phyloP scores from a whole-genome alignment of 139 green algal species.

The Chlorella vulgaris region DNA sequence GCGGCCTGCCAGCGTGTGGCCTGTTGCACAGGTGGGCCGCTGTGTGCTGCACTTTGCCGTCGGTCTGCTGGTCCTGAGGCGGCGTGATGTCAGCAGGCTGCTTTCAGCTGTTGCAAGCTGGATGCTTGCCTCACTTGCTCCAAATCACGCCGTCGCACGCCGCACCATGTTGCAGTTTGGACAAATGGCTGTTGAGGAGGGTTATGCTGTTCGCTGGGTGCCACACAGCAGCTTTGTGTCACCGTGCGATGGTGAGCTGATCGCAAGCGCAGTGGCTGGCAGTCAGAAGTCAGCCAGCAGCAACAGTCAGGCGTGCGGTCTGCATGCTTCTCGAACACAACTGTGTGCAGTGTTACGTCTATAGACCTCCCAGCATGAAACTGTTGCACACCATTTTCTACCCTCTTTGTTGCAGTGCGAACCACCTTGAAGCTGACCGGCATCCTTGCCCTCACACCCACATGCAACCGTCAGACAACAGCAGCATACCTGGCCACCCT shows the following conservation, averaged over 20 bases:
- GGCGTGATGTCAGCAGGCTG: neutral
- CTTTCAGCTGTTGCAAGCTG: neutral
- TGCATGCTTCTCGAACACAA: too few relatives aligned
- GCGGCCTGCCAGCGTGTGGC: constrained; percentile 7
- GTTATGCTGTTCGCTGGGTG: neutral
- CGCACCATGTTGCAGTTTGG: constrained; percentile 23
- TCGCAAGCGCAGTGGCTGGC: neutral
- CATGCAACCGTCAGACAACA: neutral
- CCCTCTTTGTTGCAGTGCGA: neutral
- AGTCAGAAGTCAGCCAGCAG: neutral
- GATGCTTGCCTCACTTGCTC: neutral
- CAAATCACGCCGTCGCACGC: neutral
- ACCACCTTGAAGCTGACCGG: neutral
- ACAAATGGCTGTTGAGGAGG: neutral
- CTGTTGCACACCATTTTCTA: neutral
- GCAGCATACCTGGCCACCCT: neutral
- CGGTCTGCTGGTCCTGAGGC: neutral
- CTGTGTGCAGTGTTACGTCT: neutral
- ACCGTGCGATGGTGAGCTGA: neutral
- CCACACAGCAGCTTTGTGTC: neutral
- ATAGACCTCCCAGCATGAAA: neutral
- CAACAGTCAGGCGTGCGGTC: neutral
- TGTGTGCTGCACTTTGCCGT: neutral
- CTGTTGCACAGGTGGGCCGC: neutral
- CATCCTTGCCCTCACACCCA: neutral